Base-by-base conservation (phyloP, 192 early-diverging fungal genomes). In the Coemansia interrupta region DNA sequence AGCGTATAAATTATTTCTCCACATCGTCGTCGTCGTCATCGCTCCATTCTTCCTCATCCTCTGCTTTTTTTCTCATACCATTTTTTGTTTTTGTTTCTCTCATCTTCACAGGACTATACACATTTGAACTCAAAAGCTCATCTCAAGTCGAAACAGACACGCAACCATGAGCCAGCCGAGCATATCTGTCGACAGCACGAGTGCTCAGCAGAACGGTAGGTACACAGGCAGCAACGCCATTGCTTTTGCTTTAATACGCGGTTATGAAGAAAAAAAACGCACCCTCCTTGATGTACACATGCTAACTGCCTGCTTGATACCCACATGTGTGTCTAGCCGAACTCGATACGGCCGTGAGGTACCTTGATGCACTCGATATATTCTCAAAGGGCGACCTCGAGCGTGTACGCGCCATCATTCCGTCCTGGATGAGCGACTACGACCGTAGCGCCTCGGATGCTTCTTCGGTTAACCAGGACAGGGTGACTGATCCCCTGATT, bases 361-460 rank as follows among this genome's bases (percentile, higher is more conserved):
- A 76, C 58, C 58, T 76, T 47, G 74, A 78, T 32, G 74, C 74
- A 23, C 61, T 78, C 49, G 74, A 78, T n/a, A 64, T 68, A 58
- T 71, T 78, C 54, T 63, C 68, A 19, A 56, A 61, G 17, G 74
- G 74, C 49, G 64, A 70, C 43, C 41, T 78, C 1, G 61, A 60
- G 17, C 61, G 58, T 10, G 74, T 71, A 23, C 54, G 54, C 56
- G 28, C 23, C 18, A 63, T 78, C 11, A 58, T 67, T n/a, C 68
- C 68, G 0, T 47, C 6, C 14, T 77, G 73, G 73, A 77, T 77
- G 73, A 50, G 55, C 30, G 67, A 61, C 39, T 70, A 77, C 64
- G 20, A 71, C 40, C 32, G 32, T 7, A 38, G 41, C 32, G 54
- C 39, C 20, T 9, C 19, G 13, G 54, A 54, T 17, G 18, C 19